Evolutionary conservation across 108 stramenopile genomes (phyloP), one percentile per base, ranked within the genome.

Genomic region (Pelagomonas calceolata): DNA sequence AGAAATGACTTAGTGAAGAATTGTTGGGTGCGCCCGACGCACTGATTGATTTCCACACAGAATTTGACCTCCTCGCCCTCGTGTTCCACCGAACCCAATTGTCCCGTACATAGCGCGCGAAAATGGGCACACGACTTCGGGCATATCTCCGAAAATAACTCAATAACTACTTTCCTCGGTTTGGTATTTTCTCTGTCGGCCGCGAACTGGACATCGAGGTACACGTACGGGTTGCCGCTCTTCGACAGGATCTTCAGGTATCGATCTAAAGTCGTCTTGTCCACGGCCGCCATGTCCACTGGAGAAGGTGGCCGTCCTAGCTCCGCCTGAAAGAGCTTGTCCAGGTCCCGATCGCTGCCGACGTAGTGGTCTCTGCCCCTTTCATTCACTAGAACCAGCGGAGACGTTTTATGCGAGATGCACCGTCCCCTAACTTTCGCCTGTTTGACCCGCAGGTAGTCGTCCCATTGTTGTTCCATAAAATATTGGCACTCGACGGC

Each of bases 51-150:
- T n/a, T n/a, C n/a, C n/a, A n/a, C n/a, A n/a, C n/a, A n/a, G n/a
- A n/a, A n/a, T 12, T 43, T 43, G 9, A 10, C 39, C 9, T 12
- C 39, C 9, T 43, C 9, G 39, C 39, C 5, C 39, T 43, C 39
- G 7, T 17, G 21, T 26, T 26, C 51, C 21, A 1, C 7, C 51
- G 3, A 4, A 26, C 71, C 76, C 18, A 66, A 32, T n/a, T 78
- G 69, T 1, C 79, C 77, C 14, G 78, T 76, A 37, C 70, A 75
- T 4, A 80, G 75, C 9, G 64, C 33, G 12, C 78, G 71, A 51
- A 80, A 80, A 34, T 78, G 75, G 68, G 75, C 77, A 45, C 75
- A 76, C 9, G 79, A 76, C 29, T 65, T 75, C 4, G 79, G 79
- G 33, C 76, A 77, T 30, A 78, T 31, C 18, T 74, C 26, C 31